A percentile compares a stretch with the other conserved stretches of the same genome.
phyloP scores from a whole-genome alignment of 2,329 filamentous ascomycete genomes.

The Curvularia spicifera region DNA sequence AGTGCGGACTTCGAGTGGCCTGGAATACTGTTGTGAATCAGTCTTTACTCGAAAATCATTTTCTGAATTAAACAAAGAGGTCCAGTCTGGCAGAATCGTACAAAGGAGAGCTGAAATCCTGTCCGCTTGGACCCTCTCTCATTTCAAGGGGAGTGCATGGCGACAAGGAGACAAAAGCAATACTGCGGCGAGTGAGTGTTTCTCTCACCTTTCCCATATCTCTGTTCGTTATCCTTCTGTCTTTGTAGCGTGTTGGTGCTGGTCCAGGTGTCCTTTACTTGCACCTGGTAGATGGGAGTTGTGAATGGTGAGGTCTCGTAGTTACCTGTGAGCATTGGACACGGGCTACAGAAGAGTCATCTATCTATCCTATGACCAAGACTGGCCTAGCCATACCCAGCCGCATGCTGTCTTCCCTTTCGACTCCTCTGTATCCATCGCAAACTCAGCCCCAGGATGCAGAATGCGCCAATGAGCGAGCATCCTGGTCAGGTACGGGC shows the following conservation, averaged over 20 bases:
- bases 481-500: constrained; percentile 13
- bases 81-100: background rate
- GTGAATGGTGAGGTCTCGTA: background rate
- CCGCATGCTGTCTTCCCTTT: constrained; percentile 7
- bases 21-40: constrained; percentile 9
- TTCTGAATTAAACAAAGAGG: background rate
- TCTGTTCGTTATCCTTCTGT: background rate
- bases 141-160: background rate
- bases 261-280: background rate
- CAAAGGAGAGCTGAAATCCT: background rate
- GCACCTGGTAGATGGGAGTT: background rate
- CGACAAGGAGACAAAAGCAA: background rate
- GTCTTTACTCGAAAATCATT: background rate
- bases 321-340: constrained; percentile 1
- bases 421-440: background rate
- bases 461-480: constrained; percentile 14
- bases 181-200: background rate
- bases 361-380: background rate
- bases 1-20: background rate
- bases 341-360: background rate
- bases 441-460: constrained; percentile 5
- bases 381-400: constrained; percentile 2
- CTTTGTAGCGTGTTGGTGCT: background rate
- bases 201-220: constrained; percentile 3
- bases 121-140: background rate